These are phyloP conservation scores for Trichoderma sp. DNA, from an alignment of 2,329 filamentous ascomycete genomes.

Conservation along the genomic window DNA sequence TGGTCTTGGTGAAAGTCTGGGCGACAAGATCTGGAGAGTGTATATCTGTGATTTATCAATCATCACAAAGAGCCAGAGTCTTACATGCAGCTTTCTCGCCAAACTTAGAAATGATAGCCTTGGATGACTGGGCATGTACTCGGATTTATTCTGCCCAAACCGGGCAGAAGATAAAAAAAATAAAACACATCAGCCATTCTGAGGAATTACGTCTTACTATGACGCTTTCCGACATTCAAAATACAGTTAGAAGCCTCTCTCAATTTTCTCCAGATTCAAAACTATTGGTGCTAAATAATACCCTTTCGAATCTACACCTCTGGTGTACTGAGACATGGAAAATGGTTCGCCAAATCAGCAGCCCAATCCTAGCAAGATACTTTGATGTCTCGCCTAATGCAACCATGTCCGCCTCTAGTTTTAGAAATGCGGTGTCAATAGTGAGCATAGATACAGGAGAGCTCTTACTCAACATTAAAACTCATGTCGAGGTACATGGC, in stretches of 20 bases:
- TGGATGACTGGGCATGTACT: fast-evolving
- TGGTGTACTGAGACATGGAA: neutral
- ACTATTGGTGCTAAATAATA: neutral
- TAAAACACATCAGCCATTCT: no score
- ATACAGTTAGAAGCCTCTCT: no score
- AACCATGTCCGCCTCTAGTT: neutral
- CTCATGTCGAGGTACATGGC: fast-evolving
- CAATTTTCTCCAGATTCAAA: neutral
- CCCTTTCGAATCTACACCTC: neutral
- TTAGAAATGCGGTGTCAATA: fast-evolving
- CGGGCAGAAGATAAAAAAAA: neutral
- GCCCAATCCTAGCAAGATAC: fast-evolving
- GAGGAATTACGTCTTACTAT: no score
- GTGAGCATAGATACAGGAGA: neutral
- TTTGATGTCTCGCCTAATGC: neutral
- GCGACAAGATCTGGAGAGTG: neutral
- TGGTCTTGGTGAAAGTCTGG: neutral
- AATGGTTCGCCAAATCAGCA: neutral
- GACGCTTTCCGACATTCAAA: no score
- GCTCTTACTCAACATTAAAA: fast-evolving
- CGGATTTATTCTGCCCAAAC: neutral
- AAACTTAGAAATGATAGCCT: neutral
- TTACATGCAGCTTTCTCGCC: neutral
- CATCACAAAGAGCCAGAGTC: neutral
- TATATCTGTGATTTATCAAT: neutral